Evolutionary conservation across 208 protist genomes (phyloP), one percentile per base, ranked within the genome.

Genomic region (Herpetomonas samuelpessoai): DNA sequence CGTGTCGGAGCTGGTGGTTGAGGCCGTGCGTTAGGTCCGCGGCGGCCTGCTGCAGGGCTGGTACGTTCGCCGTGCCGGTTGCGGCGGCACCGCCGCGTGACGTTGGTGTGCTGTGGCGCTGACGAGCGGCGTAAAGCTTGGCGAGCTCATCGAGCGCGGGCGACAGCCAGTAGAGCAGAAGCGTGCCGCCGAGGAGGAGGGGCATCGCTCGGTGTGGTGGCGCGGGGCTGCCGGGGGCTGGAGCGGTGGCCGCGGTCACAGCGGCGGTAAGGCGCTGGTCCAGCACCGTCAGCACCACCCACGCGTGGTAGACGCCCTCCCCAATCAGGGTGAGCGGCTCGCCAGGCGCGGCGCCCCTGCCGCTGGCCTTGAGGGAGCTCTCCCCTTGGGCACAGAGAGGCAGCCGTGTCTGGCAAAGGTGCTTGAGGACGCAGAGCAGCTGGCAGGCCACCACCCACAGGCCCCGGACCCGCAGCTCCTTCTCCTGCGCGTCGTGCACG

Each of bases 141-240:
- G 27, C 26, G 2, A 74, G 24, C 25, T 45, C 29, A 26, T 65
- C 26, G 30, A 68, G 68, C 0, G 62, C 24, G 4, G 35, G 57
- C n/a, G 83, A 71, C 6, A 89, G 48, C 67, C 73, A 84, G 59
- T 86, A 41, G n/a, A 85, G 46, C 19, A 81, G 25, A 50, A 87
- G 57, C 31, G 67, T 82, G 39, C 86, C 86, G 24, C 83, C 86
- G 10, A 93, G 83, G 31, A 88, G 56, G 38, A 87, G 53, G 16
- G 77, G 46, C 18, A 71, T 74, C 38, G 68, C 54, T 16, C 64
- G 71, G 46, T 76, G 71, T 18, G 44, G 56, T 14, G 19, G 26
- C 3, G 41, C n/a, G n/a, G 9, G 3, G 41, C 22, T 28, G 1
- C 24, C 38, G 21, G 28, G 25, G 21, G 12, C 56, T 25, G 41